Evolutionary conservation across 306 rosid species (phyloP), one percentile per base, ranked within the genome.

Genomic region (Cyclanthera cordifolia): DNA sequence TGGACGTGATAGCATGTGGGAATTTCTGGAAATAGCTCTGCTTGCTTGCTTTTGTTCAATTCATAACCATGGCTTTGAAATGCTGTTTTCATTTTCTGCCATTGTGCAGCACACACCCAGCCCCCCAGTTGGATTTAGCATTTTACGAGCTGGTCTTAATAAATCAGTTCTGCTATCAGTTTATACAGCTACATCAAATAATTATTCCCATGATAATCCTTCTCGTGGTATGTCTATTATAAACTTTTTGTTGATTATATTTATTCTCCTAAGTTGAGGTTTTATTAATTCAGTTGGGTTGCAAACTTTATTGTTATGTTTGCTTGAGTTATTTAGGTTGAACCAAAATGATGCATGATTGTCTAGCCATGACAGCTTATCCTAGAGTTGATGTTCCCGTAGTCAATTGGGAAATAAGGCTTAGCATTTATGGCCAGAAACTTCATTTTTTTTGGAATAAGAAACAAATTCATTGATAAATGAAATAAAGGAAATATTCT

Each of bases 31-130:
- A 84, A 85, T 94, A 81, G 86, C 97, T 68, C 69, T 90, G 74
- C 97, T 94, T 67, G 95, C 87, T 72, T 88, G 96, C 88, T 90
- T 90, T 82, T 90, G 99, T 87, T 81, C 99, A 53, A 83, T 94
- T 79, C 97, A 94, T 78, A 88, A 90, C 84, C 91, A 86, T 69
- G 99, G 99, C 66, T 90, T 85, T 79, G 90, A 88, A 74, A 85
- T 86, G 95, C 83, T 90, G 58, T 90, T 86, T 82, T 94, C 99
- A 28, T 94, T 90, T 86, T 94, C 99, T 20, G 97, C 95, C 53
- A 85, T 94, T 77, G 85, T 94, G 80, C 96, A 88, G 85, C 95
- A 90, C 76, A 87, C 95, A 47, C 88, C 96, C 60, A 76, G 91
- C 81, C 83, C 83, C 69, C 99, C 97, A 28, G 51, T 94, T 78